A percentile compares a stretch with the other conserved stretches of the same genome.
phyloP scores from a whole-genome alignment of 1,284 basidiomycete species.

The Moniliophthora roreri region DNA sequence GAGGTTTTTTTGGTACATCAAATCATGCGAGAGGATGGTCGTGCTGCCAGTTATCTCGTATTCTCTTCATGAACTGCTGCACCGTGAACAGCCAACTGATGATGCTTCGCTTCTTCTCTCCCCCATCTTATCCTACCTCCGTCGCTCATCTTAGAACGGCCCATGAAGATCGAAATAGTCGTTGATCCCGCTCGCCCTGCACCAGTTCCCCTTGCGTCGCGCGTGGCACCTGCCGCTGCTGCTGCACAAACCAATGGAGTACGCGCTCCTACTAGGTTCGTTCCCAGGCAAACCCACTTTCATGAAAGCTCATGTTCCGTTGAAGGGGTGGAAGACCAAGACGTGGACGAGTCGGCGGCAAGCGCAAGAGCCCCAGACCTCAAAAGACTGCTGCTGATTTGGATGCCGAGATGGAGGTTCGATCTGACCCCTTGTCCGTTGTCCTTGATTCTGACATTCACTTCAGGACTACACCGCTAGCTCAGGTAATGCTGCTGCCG shows the following conservation, averaged over 20 bases:
- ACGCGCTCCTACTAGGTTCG: constrained; percentile 46
- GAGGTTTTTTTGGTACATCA: constrained; percentile 6
- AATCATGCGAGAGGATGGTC: neutral
- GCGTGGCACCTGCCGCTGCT: constrained; percentile 13
- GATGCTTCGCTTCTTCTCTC: constrained; percentile 35
- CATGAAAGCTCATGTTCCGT: constrained; percentile 26
- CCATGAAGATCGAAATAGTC: constrained; percentile 98
- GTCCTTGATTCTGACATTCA: constrained; percentile 2
- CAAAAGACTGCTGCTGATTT: constrained; percentile 72
- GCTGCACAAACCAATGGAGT: constrained; percentile 14
- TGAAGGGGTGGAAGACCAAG: constrained; percentile 55
- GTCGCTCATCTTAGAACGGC: constrained; percentile 70
- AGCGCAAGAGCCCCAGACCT: constrained; percentile 70
- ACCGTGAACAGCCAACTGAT: constrained; percentile 65
- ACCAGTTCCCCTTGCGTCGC: constrained; percentile 57
- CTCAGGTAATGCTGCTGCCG: constrained; percentile 38
- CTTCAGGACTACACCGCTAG: constrained; percentile 69
- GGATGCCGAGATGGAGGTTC: constrained; percentile 84
- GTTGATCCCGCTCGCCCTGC: constrained; percentile 83
- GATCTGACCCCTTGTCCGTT: constrained; percentile 14
- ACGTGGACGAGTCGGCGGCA: constrained; percentile 39
- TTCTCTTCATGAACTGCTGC: constrained; percentile 41
- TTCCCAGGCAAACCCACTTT: constrained; percentile 16
- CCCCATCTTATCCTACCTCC: constrained; percentile 25
- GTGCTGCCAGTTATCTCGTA: constrained; percentile 16